Conservation (phyloP, 129 eudicot species). For the Tagetes patula region DNA sequence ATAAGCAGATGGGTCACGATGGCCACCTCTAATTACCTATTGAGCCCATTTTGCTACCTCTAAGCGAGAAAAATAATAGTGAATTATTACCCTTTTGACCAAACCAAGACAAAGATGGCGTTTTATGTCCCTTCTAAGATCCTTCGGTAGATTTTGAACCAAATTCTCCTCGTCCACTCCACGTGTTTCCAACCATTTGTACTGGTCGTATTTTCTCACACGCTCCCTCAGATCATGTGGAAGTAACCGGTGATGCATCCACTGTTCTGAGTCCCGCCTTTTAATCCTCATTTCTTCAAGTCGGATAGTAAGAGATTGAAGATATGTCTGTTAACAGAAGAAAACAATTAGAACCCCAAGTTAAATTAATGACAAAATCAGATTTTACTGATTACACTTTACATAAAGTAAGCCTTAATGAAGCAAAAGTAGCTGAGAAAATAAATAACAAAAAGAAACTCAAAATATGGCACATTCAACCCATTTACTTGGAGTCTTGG, state of each 20-base stretch:
- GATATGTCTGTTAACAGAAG: constrained; percentile 67
- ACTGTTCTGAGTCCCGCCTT: constrained; percentile 95
- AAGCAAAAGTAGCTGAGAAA: neutral
- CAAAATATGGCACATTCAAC: neutral
- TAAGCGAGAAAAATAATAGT: neutral
- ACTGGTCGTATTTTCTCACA: constrained; percentile 92
- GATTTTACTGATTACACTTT: neutral
- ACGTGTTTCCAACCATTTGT: constrained; percentile 96
- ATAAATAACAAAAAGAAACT: neutral
- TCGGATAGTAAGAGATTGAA: constrained; percentile 95
- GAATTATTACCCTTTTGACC: constrained; percentile 74
- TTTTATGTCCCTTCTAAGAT: constrained; percentile 95
- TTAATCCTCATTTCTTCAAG: constrained; percentile 98
- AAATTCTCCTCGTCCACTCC: constrained; percentile 92
- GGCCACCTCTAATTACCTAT: neutral
- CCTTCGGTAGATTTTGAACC: constrained; percentile 88
- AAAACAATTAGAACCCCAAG: constrained; percentile 12
- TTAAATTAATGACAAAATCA: neutral
- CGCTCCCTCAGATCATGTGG: constrained; percentile 88
- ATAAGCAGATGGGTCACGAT: neutral
- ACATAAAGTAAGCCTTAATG: neutral
- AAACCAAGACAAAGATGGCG: constrained; percentile 97
- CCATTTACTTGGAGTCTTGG: neutral
- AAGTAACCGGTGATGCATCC: constrained; percentile 98
- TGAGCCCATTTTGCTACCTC: constrained; percentile 10